phyloP scores from a whole-genome alignment of 768 basidiomycete species.

The Mycena vulgaris region DNA sequence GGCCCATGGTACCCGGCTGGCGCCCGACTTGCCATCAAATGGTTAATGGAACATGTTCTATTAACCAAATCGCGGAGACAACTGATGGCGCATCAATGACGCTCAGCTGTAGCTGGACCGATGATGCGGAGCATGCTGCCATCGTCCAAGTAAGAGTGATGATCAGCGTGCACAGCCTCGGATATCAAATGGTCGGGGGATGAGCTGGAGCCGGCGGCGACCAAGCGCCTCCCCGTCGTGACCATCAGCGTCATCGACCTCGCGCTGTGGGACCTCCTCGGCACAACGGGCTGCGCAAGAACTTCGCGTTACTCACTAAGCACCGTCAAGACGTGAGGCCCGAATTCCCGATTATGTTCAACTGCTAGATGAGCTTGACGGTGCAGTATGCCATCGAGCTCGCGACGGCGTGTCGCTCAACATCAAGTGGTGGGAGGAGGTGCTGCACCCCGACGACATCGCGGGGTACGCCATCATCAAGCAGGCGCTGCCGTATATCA shows the following conservation, averaged over 20 bases:
- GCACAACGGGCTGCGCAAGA: conserved; percentile 48
- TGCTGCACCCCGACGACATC: conserved; percentile 48
- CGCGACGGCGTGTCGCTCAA: conserved; percentile 48
- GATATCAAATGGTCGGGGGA: too few relatives aligned
- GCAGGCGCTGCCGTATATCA: conserved; percentile 47
- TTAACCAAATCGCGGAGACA: too few relatives aligned
- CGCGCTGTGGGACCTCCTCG: conserved; percentile 50
- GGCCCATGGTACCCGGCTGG: too few relatives aligned
- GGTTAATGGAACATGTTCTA: too few relatives aligned
- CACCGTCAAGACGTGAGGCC: conserved; percentile 48
- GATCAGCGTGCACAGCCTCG: too few relatives aligned
- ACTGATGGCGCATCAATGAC: too few relatives aligned
- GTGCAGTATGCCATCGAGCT: conserved; percentile 51
- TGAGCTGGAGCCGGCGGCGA: too few relatives aligned
- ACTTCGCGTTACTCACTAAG: conserved; percentile 46
- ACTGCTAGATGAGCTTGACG: conserved; percentile 49
- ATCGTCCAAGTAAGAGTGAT: too few relatives aligned
- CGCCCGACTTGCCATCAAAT: too few relatives aligned
- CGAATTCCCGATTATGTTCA: conserved; percentile 49
- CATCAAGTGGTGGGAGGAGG: conserved; percentile 53
- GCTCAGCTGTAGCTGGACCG: too few relatives aligned
- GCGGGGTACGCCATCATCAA: conserved; percentile 48
- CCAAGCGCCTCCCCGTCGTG: conserved; percentile 49
- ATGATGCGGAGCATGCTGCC: too few relatives aligned
- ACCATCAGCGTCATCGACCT: conserved; percentile 50